A percentile compares a stretch with the other conserved stretches of the same genome.
phyloP scores from a whole-genome alignment of 805 yeast species.

The Crinitomyces ghanaensis region DNA sequence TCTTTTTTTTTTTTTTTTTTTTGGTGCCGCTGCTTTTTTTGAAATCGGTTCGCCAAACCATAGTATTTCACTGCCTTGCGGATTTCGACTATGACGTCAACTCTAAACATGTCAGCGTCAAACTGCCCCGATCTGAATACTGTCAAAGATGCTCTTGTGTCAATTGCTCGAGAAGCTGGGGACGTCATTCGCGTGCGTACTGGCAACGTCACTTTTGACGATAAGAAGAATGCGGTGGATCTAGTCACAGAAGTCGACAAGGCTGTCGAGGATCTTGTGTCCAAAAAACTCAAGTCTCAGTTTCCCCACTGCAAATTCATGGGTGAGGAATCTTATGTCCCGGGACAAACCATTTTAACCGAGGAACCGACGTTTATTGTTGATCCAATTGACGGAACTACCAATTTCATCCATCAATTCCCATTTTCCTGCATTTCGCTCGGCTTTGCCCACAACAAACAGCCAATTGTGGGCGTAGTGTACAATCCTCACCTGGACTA shows the following conservation, averaged over 20 bases:
- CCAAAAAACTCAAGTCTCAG: conserved; percentile 20
- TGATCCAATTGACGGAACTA: conserved; percentile 58
- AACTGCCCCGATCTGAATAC: conserved; percentile 24
- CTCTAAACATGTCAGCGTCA: no score
- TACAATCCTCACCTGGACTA: conserved; percentile 47
- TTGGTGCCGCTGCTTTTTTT: no score
- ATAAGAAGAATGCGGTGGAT: conserved; percentile 50
- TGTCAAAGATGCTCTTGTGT: conserved; percentile 29
- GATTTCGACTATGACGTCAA: no score
- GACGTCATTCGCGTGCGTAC: conserved; percentile 37
- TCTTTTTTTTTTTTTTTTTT: not conserved
- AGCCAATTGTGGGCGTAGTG: conserved; percentile 53
- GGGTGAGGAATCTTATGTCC: conserved; percentile 50
- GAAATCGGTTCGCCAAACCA: no score
- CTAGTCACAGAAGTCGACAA: conserved; percentile 52
- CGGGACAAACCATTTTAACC: conserved; percentile 36
- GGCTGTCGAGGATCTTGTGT: conserved; percentile 38
- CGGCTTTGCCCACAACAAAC: conserved; percentile 39
- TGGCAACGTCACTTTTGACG: conserved; percentile 39
- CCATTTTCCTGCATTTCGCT: conserved; percentile 53
- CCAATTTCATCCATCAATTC: conserved; percentile 51
- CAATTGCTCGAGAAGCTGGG: conserved; percentile 37
- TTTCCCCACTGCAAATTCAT: conserved; percentile 44
- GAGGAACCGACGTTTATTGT: conserved; percentile 51
- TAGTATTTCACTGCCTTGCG: no score